A percentile compares a stretch with the other conserved stretches of the same genome.
Conservation (phyloP, 2,329 filamentous ascomycete species). For the Arthroderma uncinatum region DNA sequence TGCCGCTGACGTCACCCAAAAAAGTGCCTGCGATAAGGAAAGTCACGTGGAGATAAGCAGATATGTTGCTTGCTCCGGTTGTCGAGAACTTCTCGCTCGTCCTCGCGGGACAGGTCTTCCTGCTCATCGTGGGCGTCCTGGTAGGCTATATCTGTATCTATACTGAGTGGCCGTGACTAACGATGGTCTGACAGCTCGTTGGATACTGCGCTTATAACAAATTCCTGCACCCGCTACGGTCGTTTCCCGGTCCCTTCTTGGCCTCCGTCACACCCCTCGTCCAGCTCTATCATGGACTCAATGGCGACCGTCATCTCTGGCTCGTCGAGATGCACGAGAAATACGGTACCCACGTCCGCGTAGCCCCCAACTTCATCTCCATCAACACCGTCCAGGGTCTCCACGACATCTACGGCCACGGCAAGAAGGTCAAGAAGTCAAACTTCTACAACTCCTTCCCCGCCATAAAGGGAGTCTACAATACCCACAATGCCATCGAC, state of each 20-base stretch:
- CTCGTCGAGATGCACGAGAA: slow-evolving; percentile 12
- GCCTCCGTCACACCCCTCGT: slow-evolving; percentile 14
- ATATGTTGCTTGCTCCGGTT: slow-evolving; percentile 13
- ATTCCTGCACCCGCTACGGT: slow-evolving; percentile 14
- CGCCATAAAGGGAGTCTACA: slow-evolving; percentile 18
- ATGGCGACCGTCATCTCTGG: slow-evolving; percentile 15
- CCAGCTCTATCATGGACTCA: slow-evolving; percentile 10
- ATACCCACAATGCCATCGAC: slow-evolving; percentile 18
- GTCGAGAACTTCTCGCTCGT: slow-evolving; percentile 9
- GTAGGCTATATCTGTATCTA: slow-evolving; percentile 3
- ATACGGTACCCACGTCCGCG: slow-evolving; percentile 51
- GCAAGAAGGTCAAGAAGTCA: slow-evolving; percentile 22
- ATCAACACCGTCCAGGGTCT: slow-evolving; percentile 63
- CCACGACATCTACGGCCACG: slow-evolving; percentile 42
- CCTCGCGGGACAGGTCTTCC: slow-evolving; percentile 8
- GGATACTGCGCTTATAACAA: slow-evolving; percentile 13
- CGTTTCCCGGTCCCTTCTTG: slow-evolving; percentile 13
- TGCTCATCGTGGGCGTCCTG: slow-evolving; percentile 4
- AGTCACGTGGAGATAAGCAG: slow-evolving; percentile 4
- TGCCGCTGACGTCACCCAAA: slow-evolving; percentile 9
- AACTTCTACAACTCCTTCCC: slow-evolving; percentile 32
- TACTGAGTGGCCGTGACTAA: not conserved
- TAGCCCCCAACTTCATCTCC: slow-evolving; percentile 65
- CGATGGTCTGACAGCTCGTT: slow-evolving; percentile 6
- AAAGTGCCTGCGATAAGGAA: not conserved